phyloP scores from a whole-genome alignment of 176 grass and related monocot species.

The Puccinellia tenuiflora region DNA sequence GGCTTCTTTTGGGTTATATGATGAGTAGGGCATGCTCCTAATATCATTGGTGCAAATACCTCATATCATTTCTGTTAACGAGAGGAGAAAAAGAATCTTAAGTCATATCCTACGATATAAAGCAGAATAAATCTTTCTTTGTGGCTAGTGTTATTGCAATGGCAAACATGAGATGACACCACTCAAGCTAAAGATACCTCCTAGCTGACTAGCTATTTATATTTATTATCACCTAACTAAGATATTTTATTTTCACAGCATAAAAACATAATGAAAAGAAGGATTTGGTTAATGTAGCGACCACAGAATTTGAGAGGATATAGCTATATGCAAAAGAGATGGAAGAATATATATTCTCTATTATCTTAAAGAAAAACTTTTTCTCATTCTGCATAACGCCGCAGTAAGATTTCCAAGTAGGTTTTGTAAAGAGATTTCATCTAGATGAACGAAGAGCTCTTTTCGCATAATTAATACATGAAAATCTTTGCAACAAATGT shows the following conservation, averaged over 20 bases:
- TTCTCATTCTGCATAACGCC: neutral
- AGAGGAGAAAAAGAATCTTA: conserved; percentile 10
- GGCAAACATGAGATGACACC: conserved; percentile 61
- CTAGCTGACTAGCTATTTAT: neutral
- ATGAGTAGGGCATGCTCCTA: neutral
- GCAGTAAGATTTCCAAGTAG: neutral
- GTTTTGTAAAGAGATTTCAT: neutral
- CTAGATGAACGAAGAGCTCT: neutral
- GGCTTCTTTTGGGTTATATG: neutral
- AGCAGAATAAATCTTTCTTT: conserved; percentile 35
- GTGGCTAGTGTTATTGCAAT: conserved; percentile 27
- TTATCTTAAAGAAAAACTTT: neutral
- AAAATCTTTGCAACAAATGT: neutral
- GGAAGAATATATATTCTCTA: neutral
- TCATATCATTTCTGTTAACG: conserved; percentile 6
- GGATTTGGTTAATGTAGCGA: neutral
- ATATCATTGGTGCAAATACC: neutral
- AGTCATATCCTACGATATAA: conserved; percentile 37
- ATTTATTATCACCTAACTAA: neutral
- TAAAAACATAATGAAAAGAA: neutral
- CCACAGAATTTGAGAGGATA: neutral
- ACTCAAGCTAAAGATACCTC: conserved; percentile 27
- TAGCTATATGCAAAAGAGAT: neutral
- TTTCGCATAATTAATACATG: neutral
- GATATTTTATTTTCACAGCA: neutral